Evolutionary conservation across 495 filamentous ascomycete genomes (phyloP).

Genomic region (Xylaria cubensis): DNA sequence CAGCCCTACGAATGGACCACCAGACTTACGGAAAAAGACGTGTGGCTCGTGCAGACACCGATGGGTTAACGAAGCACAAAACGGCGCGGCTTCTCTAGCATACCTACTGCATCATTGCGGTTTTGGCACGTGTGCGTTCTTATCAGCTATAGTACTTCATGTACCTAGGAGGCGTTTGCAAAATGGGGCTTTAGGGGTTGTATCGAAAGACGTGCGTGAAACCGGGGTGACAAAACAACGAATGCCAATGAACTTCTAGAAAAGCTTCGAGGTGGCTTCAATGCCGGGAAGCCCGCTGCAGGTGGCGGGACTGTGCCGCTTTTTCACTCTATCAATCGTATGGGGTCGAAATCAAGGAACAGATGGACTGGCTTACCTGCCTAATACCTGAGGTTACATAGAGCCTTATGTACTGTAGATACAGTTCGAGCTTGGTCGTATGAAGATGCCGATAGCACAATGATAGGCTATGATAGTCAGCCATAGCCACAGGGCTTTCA

Average conservation of each 20-base stretch:
- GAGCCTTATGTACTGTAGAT: neutral
- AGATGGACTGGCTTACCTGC: neutral
- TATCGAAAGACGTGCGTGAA: neutral
- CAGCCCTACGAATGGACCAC: conserved; percentile 24
- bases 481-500: conserved; percentile 13
- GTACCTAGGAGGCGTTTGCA: neutral
- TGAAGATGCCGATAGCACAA: neutral
- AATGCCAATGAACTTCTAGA: conserved; percentile 9
- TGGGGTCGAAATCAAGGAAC: neutral
- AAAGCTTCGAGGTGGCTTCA: conserved; percentile 11
- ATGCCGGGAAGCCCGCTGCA: conserved; percentile 16
- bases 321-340: conserved; percentile 5
- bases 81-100: neutral
- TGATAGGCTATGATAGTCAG: neutral
- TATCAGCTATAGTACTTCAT: neutral
- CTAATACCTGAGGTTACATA: neutral
- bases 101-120: neutral
- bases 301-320: conserved; percentile 13
- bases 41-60: conserved; percentile 14
- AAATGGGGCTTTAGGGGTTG: neutral
- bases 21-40: neutral
- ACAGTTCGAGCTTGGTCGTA: neutral
- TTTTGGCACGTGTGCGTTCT: no score
- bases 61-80: conserved; percentile 1
- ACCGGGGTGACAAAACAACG: neutral